Percentiles rank a stretch among this genome's conserved stretches.
These are phyloP conservation scores for Sporobolomyces pararoseus DNA, from an alignment of 768 basidiomycete species.

Conservation along the genomic window DNA sequence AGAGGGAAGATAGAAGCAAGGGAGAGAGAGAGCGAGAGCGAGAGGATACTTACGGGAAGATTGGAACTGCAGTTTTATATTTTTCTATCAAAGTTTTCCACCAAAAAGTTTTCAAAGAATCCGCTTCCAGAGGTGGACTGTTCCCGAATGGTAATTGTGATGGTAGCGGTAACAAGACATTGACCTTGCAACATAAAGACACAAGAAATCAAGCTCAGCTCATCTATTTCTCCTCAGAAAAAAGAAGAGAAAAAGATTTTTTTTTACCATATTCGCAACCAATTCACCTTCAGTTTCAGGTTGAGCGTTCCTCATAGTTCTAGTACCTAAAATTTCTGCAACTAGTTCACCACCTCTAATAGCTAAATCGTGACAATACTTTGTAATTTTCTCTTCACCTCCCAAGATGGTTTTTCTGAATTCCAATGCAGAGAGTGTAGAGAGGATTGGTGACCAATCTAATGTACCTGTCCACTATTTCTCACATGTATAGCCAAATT, in stretches of 20 bases:
- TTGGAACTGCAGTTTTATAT: constrained; percentile 10
- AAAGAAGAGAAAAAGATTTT: neutral
- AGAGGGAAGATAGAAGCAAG: no score
- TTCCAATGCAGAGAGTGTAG: constrained; percentile 57
- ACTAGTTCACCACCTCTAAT: constrained; percentile 62
- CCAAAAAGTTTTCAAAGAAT: constrained; percentile 9
- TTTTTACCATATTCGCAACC: constrained; percentile 68
- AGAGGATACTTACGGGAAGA: constrained; percentile 15
- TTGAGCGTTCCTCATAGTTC: constrained; percentile 60
- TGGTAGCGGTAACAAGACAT: constrained; percentile 38
- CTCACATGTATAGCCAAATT: neutral
- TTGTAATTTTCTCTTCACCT: constrained; percentile 67
- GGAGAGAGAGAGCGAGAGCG: neutral
- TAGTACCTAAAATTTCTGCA: constrained; percentile 61
- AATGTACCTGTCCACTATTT: constrained; percentile 47
- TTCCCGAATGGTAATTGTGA: neutral
- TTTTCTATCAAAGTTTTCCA: neutral
- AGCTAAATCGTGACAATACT: constrained; percentile 68
- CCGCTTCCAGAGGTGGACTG: neutral
- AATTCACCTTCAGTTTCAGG: constrained; percentile 54
- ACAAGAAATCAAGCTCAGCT: neutral
- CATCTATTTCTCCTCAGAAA: neutral
- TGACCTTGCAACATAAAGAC: constrained; percentile 23
- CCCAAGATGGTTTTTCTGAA: constrained; percentile 67
- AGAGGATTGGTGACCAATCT: constrained; percentile 47